Evolutionary conservation across 148 eudicot species (phyloP).

Genomic region (Camellia lanceoleosa): DNA sequence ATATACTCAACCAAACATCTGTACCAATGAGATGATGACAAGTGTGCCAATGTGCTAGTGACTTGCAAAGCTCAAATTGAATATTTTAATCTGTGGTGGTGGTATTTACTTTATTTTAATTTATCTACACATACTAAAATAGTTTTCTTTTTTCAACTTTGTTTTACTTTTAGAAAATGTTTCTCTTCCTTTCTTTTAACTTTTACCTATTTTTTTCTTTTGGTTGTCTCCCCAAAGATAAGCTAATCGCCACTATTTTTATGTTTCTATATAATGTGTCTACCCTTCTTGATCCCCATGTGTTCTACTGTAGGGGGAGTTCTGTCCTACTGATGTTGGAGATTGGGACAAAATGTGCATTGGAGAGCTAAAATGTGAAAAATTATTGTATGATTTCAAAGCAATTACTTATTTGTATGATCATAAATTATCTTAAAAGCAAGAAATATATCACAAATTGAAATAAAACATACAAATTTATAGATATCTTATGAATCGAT

Average conservation of each 20-base stretch:
- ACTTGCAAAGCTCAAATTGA: conserved; percentile 25
- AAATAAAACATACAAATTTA: conserved; percentile 14
- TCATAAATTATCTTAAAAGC: no score
- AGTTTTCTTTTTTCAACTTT: neutral
- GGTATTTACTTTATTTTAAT: conserved; percentile 4
- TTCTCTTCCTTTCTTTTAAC: neutral
- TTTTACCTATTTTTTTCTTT: neutral
- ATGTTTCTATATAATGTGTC: neutral
- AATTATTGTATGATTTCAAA: no score
- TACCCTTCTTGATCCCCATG: conserved; percentile 2
- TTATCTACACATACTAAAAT: neutral
- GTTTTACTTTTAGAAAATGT: neutral
- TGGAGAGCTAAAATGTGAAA: no score
- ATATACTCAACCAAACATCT: neutral
- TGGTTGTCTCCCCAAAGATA: conserved; percentile 8
- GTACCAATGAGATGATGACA: neutral
- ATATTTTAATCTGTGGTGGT: neutral
- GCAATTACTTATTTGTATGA: no score
- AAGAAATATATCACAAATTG: no score
- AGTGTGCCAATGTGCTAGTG: conserved; percentile 6
- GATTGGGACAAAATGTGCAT: neutral
- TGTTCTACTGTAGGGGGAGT: conserved; percentile 12
- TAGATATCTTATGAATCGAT: conserved; percentile 1
- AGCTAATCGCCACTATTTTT: neutral
- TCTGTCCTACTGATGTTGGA: neutral